Conservation (phyloP, 768 basidiomycete genomes). For the Russula dissimulans region DNA sequence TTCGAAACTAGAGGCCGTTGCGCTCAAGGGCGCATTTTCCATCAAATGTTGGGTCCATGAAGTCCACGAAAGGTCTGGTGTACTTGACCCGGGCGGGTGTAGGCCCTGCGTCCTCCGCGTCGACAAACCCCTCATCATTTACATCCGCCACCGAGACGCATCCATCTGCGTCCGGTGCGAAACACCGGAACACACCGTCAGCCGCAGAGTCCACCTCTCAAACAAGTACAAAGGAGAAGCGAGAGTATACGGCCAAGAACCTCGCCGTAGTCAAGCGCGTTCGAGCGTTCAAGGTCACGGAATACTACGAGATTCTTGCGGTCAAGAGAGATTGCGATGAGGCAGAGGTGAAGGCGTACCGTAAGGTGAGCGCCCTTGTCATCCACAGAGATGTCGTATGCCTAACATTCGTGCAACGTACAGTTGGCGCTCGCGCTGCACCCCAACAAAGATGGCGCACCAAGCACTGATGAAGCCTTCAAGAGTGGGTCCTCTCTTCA, state of each 20-base stretch:
- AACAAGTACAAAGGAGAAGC: conserved; percentile 28
- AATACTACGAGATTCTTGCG: conserved; percentile 88
- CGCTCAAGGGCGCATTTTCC: too few relatives aligned
- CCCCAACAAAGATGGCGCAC: conserved; percentile 92
- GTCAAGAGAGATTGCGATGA: conserved; percentile 77
- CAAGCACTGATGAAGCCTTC: conserved; percentile 97
- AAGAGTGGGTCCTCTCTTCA: conserved; percentile 55
- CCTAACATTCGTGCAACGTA: neutral
- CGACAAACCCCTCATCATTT: conserved; percentile 33
- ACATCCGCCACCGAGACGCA: conserved; percentile 55
- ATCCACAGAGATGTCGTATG: neutral
- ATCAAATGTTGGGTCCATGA: too few relatives aligned
- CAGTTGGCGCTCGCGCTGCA: conserved; percentile 84
- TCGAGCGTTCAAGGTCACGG: conserved; percentile 72
- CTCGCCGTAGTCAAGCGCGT: conserved; percentile 76
- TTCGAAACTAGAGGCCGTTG: too few relatives aligned
- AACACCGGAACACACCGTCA: conserved; percentile 43
- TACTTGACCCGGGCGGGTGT: too few relatives aligned
- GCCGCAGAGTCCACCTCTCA: conserved; percentile 37
- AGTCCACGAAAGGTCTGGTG: too few relatives aligned
- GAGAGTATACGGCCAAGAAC: conserved; percentile 85
- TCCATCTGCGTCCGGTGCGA: conserved; percentile 63
- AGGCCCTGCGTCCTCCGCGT: too few relatives aligned
- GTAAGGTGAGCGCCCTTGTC: conserved; percentile 54
- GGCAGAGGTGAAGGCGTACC: conserved; percentile 82